Evolutionary conservation across 2,329 filamentous ascomycete species (phyloP).

Genomic region (Aureobasidium sp.): DNA sequence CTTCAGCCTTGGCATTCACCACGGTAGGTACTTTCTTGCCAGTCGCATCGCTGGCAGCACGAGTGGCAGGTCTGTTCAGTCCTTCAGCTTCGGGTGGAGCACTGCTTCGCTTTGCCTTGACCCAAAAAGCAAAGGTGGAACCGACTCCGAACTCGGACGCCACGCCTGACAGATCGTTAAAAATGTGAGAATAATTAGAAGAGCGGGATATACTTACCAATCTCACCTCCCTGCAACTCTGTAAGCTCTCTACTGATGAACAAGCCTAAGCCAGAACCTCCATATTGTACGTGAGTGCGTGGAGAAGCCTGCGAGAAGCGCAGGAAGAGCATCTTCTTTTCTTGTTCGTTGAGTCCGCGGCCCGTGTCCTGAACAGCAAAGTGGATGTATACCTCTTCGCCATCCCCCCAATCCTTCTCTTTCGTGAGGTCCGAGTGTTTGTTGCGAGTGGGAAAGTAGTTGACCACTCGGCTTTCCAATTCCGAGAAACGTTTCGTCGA

Average conservation of each 20-base stretch:
- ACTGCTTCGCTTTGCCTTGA: constrained; percentile 56
- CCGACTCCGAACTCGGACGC: constrained; percentile 59
- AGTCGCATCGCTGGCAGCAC: constrained; percentile 16
- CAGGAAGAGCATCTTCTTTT: constrained; percentile 69
- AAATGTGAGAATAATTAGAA: not conserved
- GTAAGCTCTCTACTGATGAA: constrained; percentile 76
- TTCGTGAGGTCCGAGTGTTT: constrained; percentile 42
- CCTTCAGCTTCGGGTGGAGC: constrained; percentile 22
- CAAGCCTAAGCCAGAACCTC: constrained; percentile 69
- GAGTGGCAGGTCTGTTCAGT: not conserved
- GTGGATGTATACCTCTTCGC: constrained; percentile 58
- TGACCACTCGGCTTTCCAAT: constrained; percentile 40
- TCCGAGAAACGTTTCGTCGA: constrained; percentile 49
- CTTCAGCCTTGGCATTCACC: not conserved
- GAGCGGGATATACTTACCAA: constrained; percentile 36
- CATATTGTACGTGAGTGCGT: constrained; percentile 70
- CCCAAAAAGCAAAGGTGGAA: constrained; percentile 70
- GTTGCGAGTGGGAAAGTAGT: constrained; percentile 55
- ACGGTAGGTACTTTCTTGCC: constrained; percentile 11
- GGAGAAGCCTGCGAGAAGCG: constrained; percentile 73
- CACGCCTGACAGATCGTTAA: constrained; percentile 39
- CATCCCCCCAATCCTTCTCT: constrained; percentile 61
- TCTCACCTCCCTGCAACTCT: constrained; percentile 72
- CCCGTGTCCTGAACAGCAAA: constrained; percentile 74
- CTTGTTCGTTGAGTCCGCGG: constrained; percentile 61